Evolutionary conservation across 208 protist genomes (phyloP), one percentile per base, ranked within the genome.

Genomic region (Acanthamoeba royreba): DNA sequence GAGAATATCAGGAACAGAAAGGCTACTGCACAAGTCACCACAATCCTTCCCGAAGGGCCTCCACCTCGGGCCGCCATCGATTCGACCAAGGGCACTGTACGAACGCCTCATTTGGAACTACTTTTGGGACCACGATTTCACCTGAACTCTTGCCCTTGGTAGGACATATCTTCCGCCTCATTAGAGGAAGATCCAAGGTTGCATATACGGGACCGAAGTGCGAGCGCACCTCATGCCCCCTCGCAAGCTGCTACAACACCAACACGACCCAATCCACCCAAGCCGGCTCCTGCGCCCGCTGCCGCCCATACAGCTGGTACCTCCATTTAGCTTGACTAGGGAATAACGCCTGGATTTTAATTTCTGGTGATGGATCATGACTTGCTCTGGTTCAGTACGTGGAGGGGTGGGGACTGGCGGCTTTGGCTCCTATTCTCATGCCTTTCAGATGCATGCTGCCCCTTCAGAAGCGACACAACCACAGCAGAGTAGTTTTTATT

Each of bases 1-100:
- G 61, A 92, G 63, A 72, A 92, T 40, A n/a, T 28, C 22, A 92
- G 74, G 61, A 92, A 74, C 28, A 7, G 8, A 9, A 92, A 92
- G 38, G 61, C 55, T 19, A 89, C 52, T 22, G n/a, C 53, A 17
- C 52, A 89, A 38, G 45, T 61, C 17, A 58, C 38, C 8, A 17
- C n/a, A 9, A 40, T 61, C 45, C 81, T 69, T 3, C 81, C 52
- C 81, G 81, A 69, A 15, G 53, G 53, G 4, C 81, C 47, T 3
- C 81, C 47, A 40, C 53, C 53, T 28, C 2, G 53, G 35, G 53
- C 47, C 31, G 52, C 53, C 81, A 89, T 69, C 53, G 33, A 89
- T 9, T 89, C 81, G 45, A 55, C 81, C 52, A 55, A 66, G 45
- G 15, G 1, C 53, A 69, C 47, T 40, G 53, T 89, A 40, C 40